A percentile compares a stretch with the other conserved stretches of the same genome.
These are phyloP conservation scores for Cicer judaicum DNA, from an alignment of 306 rosid genomes.

Conservation along the genomic window DNA sequence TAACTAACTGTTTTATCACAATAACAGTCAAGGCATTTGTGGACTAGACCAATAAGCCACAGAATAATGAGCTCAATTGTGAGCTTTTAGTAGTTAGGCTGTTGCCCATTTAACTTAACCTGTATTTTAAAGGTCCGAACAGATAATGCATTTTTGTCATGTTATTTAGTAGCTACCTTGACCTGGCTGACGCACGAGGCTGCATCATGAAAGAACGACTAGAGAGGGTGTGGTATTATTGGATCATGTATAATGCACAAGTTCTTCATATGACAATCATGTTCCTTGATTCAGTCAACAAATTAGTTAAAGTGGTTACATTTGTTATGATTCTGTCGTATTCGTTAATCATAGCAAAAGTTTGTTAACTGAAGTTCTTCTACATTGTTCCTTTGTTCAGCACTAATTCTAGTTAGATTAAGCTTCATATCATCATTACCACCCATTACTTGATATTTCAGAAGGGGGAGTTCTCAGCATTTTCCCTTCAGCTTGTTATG, in stretches of 20 bases:
- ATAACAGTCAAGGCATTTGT: too few species aligned
- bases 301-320: not conserved
- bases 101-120: not conserved
- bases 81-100: slow-evolving; percentile 15
- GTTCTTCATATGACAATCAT: not conserved
- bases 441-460: too few species aligned
- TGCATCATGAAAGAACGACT: not conserved
- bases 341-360: not conserved
- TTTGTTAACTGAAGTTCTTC: slow-evolving; percentile 10
- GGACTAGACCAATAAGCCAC: too few species aligned
- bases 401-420: not conserved
- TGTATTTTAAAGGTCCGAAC: not conserved
- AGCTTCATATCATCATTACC: not conserved
- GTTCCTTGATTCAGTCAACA: not conserved
- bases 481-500: too few species aligned
- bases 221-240: slow-evolving; percentile 1
- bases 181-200: not conserved
- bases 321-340: not conserved
- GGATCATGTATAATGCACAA: not conserved
- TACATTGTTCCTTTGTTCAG: not conserved
- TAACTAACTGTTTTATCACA: too few species aligned
- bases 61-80: not conserved
- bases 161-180: slow-evolving; percentile 18
- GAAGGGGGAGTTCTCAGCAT: too few species aligned
- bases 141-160: not conserved